A percentile compares a stretch with the other conserved stretches of the same genome.
Conservation (phyloP, 805 yeast species). For the Metschnikowia lunata region DNA sequence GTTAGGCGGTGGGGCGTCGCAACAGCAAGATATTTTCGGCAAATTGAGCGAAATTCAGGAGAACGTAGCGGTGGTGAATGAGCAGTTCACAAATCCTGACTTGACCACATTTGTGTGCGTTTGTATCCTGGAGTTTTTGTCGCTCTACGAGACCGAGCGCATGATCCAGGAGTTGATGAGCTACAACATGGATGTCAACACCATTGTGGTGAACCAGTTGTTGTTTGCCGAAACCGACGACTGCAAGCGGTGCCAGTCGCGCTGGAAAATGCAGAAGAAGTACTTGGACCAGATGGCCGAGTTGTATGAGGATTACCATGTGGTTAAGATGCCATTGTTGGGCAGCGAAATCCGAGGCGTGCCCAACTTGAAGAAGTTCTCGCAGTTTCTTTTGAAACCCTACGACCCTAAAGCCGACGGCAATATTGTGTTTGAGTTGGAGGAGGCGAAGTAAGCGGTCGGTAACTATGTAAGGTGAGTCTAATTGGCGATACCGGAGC, state of each 20-base stretch:
- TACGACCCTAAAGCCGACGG: slow-evolving; percentile 66
- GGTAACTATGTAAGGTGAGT: neutral
- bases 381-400: slow-evolving; percentile 73
- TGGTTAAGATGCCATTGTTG: slow-evolving; percentile 91
- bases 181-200: slow-evolving; percentile 93
- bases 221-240: slow-evolving; percentile 78
- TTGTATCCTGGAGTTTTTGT: slow-evolving; percentile 94
- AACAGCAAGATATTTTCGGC: slow-evolving; percentile 64
- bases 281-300: slow-evolving; percentile 94
- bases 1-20: slow-evolving; percentile 54
- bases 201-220: slow-evolving; percentile 92
- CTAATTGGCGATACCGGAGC: no score
- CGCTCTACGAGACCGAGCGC: slow-evolving; percentile 95
- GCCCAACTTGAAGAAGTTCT: slow-evolving; percentile 77
- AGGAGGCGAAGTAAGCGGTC: slow-evolving; percentile 35
- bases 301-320: slow-evolving; percentile 93
- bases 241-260: slow-evolving; percentile 86
- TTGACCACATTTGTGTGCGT: slow-evolving; percentile 94
- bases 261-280: slow-evolving; percentile 95
- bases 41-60: slow-evolving; percentile 78
- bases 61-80: slow-evolving; percentile 81
- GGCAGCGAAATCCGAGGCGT: slow-evolving; percentile 95
- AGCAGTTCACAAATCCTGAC: slow-evolving; percentile 94
- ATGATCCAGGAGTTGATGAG: slow-evolving; percentile 94
- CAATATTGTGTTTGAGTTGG: slow-evolving; percentile 49